These are phyloP conservation scores for Tetragonia tetragonoides DNA, from an alignment of 148 eudicot genomes.

Conservation along the genomic window DNA sequence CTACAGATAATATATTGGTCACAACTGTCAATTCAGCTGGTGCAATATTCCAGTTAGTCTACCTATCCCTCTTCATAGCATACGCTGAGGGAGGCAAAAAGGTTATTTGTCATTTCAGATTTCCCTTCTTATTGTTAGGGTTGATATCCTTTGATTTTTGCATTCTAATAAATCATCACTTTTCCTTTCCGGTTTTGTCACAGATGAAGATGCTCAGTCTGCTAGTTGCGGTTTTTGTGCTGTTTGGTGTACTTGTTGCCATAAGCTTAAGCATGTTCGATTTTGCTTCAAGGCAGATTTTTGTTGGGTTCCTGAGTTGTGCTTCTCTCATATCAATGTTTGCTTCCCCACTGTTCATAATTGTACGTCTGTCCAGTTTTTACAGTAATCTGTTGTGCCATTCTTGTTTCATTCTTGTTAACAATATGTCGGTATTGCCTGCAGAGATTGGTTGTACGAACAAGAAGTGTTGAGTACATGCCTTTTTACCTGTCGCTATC, in stretches of 20 bases:
- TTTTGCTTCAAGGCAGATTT: slow-evolving; percentile 36
- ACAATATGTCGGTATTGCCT: no score
- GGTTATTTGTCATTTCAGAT: slow-evolving; percentile 35
- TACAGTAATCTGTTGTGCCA: not conserved
- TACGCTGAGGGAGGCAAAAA: slow-evolving; percentile 54
- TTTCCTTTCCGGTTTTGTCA: slow-evolving; percentile 6
- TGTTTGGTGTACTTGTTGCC: slow-evolving; percentile 43
- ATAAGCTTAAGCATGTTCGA: slow-evolving; percentile 54
- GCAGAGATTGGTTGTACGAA: slow-evolving; percentile 71
- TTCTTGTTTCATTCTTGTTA: not conserved
- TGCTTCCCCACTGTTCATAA: slow-evolving; percentile 83
- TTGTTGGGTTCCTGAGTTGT: slow-evolving; percentile 61
- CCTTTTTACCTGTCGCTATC: slow-evolving; percentile 88
- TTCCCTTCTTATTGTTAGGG: slow-evolving; percentile 12
- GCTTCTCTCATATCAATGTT: slow-evolving; percentile 85
- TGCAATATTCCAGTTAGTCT: slow-evolving; percentile 47
- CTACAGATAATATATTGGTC: slow-evolving; percentile 54
- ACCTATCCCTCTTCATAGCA: slow-evolving; percentile 46
- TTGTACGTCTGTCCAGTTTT: slow-evolving; percentile 42
- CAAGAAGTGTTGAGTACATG: slow-evolving; percentile 89
- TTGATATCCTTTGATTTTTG: not conserved
- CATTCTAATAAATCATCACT: not conserved
- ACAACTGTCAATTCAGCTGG: slow-evolving; percentile 64
- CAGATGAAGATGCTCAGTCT: slow-evolving; percentile 71
- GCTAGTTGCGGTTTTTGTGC: slow-evolving; percentile 46